Conservation (phyloP, 306 rosid genomes). For the Urtica urens region DNA sequence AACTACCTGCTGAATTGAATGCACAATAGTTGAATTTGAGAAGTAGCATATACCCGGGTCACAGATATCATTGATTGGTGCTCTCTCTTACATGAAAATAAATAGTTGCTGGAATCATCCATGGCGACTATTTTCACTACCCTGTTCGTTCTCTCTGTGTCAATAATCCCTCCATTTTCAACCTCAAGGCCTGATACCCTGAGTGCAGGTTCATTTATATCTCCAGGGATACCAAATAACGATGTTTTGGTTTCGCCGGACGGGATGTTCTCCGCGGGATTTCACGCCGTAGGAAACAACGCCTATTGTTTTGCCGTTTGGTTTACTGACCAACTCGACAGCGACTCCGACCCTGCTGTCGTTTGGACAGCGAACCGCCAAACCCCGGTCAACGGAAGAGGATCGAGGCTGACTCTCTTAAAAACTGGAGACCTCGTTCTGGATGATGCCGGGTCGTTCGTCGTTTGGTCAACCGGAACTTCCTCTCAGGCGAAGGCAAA, state of each 20-base stretch:
- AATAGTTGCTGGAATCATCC: neutral
- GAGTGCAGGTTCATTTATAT: conserved; percentile 24
- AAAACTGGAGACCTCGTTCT: conserved; percentile 26
- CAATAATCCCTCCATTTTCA: conserved; percentile 13
- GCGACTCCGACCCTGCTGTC: conserved; percentile 3
- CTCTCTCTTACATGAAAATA: too few species aligned
- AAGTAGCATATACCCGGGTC: too few species aligned
- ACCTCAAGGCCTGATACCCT: conserved; percentile 14
- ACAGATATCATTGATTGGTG: too few species aligned
- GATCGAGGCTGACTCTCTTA: conserved; percentile 34
- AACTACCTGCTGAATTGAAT: too few species aligned
- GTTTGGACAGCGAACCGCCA: conserved; percentile 51
- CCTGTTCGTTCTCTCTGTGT: conserved; percentile 9
- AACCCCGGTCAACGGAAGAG: conserved; percentile 30
- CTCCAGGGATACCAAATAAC: conserved; percentile 21
- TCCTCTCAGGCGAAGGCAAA: conserved; percentile 2
- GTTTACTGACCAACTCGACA: conserved; percentile 20
- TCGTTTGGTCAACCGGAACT: conserved; percentile 33
- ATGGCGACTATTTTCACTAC: conserved; percentile 15
- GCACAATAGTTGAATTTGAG: too few species aligned
- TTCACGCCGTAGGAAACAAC: conserved; percentile 31
- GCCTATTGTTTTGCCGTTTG: conserved; percentile 50
- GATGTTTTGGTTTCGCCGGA: conserved; percentile 26
- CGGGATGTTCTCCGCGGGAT: conserved; percentile 37
- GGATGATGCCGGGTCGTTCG: conserved; percentile 20